Percentiles rank a stretch among this genome's conserved stretches.
Evolutionary conservation across 2,329 filamentous ascomycete species (phyloP).

Genomic region (Nannizziopsis arthrosporioides): DNA sequence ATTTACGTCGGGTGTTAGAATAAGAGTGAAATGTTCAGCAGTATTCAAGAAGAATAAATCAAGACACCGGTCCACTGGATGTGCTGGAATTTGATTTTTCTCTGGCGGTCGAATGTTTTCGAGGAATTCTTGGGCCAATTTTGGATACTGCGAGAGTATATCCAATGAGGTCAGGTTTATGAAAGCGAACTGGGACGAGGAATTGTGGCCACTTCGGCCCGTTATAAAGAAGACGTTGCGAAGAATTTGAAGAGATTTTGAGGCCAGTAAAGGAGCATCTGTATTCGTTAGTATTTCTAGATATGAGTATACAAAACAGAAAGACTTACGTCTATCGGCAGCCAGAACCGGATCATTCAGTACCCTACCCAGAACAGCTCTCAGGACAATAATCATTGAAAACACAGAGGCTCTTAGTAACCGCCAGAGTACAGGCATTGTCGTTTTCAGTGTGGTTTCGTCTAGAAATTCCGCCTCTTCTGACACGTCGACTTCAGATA

Average conservation of each 20-base stretch:
- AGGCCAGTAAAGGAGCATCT: slow-evolving; percentile 55
- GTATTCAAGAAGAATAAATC: slow-evolving; percentile 82
- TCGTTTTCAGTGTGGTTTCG: slow-evolving; percentile 52
- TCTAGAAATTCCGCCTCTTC: slow-evolving; percentile 54
- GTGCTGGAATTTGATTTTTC: slow-evolving; percentile 46
- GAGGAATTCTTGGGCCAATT: slow-evolving; percentile 55
- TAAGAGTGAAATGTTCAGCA: slow-evolving; percentile 68
- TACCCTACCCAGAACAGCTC: slow-evolving; percentile 57
- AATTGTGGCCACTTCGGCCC: slow-evolving; percentile 56
- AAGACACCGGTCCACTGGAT: slow-evolving; percentile 59
- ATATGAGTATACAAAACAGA: slow-evolving; percentile 4
- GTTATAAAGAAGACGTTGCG: slow-evolving; percentile 75
- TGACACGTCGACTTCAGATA: slow-evolving; percentile 59
- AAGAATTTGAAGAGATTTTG: slow-evolving; percentile 60
- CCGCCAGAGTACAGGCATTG: slow-evolving; percentile 62
- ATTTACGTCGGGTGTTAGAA: slow-evolving; percentile 53
- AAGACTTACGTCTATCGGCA: slow-evolving; percentile 38
- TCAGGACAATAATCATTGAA: slow-evolving; percentile 60
- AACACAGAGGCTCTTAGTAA: slow-evolving; percentile 66
- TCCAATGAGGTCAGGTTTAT: slow-evolving; percentile 74
- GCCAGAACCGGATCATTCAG: slow-evolving; percentile 47
- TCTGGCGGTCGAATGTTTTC: slow-evolving; percentile 48
- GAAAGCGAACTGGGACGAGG: slow-evolving; percentile 76
- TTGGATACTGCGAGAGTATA: slow-evolving; percentile 59
- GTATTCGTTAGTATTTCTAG: slow-evolving; percentile 10